Conservation (phyloP, 345 rosid species). For the Trapa incisa region DNA sequence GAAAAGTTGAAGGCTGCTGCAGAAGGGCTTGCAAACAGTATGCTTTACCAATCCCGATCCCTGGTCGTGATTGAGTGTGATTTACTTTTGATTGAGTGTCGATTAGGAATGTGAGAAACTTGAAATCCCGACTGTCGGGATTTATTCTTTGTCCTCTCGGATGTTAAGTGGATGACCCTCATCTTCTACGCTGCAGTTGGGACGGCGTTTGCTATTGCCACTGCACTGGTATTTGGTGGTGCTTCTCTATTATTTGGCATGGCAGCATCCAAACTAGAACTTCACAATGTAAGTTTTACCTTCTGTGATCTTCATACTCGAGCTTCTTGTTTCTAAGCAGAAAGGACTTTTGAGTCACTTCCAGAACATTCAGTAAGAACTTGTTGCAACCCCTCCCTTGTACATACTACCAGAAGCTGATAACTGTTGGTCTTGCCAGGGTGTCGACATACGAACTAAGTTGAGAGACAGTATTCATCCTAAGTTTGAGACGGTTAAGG, state of each 20-base stretch:
- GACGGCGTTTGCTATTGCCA: constrained; percentile 74
- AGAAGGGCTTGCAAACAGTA: constrained; percentile 61
- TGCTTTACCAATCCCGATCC: constrained; percentile 8
- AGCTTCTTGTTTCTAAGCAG: not conserved
- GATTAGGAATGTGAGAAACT: not conserved
- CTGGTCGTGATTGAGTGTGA: not conserved
- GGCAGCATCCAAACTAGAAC: constrained; percentile 51
- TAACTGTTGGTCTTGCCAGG: constrained; percentile 19
- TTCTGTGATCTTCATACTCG: not conserved
- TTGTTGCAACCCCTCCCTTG: not conserved
- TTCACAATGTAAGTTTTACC: constrained; percentile 37
- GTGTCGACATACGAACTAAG: constrained; percentile 43
- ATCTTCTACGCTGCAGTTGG: constrained; percentile 37
- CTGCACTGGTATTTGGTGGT: constrained; percentile 64
- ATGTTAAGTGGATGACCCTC: not conserved
- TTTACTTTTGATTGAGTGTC: not conserved
- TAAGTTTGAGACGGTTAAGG: constrained; percentile 37
- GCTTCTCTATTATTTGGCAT: constrained; percentile 42
- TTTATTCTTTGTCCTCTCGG: not conserved
- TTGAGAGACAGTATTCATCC: constrained; percentile 60
- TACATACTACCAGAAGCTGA: not conserved
- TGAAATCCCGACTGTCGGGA: not conserved
- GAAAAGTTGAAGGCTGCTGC: constrained; percentile 83
- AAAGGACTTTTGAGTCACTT: not conserved
- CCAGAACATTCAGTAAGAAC: not conserved